Evolutionary conservation across 257 asterid species (phyloP), one percentile per base, ranked within the genome.

Genomic region (Verbascum thapsus): DNA sequence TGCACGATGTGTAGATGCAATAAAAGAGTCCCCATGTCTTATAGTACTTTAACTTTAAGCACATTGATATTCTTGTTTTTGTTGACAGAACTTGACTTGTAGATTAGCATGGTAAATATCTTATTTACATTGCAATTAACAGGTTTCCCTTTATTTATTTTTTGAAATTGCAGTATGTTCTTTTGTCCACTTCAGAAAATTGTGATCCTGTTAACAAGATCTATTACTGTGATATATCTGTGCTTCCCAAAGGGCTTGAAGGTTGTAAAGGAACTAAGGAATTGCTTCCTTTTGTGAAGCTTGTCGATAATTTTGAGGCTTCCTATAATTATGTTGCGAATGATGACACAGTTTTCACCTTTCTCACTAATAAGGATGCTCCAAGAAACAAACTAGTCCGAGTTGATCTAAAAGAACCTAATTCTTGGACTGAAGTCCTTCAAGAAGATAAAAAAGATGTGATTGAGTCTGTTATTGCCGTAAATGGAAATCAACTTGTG

Each of bases 171-270:
- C 96, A 94, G 99, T 94, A 87, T 71, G 86, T 81, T 68, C 85
- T 94, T 37, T 67, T 85, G 51, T 81, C 78, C 65, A 84, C 72
- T 47, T 38, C 16, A 11, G 83, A 81, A 75, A 77, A 76, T 67
- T 94, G 99, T 75, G 96, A 88, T 63, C 96, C 99, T 10, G 86
- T 77, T 70, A 94, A 94, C 86, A 86, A 90, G 74, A 26, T 94
- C 50, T 88, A 85, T 73, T 87, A 82, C 81, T 94, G 90, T 74
- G 88, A 87, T 76, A 59, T 94, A 35, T 74, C 90, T 60, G 44
- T 78, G 30, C 88, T 85, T 10, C 79, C 94, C 3, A 66, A 70
- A 61, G 97, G 95, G 40, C 94, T 87, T 55, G 83, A 77, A 74
- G 79, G 87, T 58, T 84, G 54, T 66, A 82, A 74, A 68, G 92